Evolutionary conservation across 148 eudicot species (phyloP).

Genomic region (Vaccinium darrowii): DNA sequence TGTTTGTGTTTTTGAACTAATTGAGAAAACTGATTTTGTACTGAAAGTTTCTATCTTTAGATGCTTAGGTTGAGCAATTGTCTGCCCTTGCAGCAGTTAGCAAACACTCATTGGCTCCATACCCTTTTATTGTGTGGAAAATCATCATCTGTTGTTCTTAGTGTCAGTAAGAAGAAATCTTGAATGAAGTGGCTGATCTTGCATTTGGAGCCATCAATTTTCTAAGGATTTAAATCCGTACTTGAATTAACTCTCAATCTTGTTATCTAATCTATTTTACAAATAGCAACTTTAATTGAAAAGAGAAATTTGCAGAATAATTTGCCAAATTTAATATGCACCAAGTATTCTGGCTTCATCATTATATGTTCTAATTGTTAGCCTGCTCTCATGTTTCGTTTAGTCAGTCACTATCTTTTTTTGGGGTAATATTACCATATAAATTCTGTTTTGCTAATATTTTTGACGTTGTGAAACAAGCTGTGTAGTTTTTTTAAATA

Average conservation of each 20-base stretch:
- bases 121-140: neutral
- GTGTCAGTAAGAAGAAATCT: neutral
- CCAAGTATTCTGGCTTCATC: neutral
- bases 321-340: neutral
- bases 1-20: slow-evolving; percentile 18
- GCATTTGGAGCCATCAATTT: neutral
- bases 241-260: neutral
- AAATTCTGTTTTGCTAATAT: neutral
- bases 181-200: neutral
- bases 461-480: neutral
- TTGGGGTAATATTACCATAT: neutral
- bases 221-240: neutral
- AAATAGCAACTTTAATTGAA: no score
- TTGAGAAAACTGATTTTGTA: neutral
- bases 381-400: neutral
- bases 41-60: slow-evolving; percentile 16
- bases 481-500: neutral
- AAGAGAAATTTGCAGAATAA: neutral
- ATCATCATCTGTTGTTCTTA: neutral
- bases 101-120: neutral
- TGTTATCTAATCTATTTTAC: neutral
- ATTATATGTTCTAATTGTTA: neutral
- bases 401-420: neutral
- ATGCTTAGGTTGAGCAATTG: neutral
- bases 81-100: neutral